Evolutionary conservation across 176 grass and related monocot species (phyloP).

Genomic region (Raddia distichophylla): DNA sequence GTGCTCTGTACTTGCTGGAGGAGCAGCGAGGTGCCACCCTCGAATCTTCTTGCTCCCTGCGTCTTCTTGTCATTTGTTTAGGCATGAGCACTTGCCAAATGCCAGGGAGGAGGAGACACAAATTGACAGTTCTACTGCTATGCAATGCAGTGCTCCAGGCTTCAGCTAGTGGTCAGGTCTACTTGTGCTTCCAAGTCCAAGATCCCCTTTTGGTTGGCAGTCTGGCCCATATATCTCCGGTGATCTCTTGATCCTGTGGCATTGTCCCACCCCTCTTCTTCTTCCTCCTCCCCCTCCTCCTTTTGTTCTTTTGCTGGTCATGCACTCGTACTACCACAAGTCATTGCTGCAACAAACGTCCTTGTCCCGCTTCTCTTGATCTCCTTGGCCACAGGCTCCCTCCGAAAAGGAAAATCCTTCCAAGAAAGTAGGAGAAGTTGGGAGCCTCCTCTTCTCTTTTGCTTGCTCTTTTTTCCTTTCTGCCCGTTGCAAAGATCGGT

Average conservation of each 20-base stretch:
- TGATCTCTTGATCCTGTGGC: background rate
- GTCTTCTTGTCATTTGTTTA: constrained; percentile 35
- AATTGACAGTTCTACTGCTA: background rate
- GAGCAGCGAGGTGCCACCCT: constrained; percentile 39
- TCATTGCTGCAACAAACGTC: constrained; percentile 16
- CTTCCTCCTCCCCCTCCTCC: background rate
- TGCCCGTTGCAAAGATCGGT: background rate
- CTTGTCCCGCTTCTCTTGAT: background rate
- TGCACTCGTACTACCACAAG: background rate
- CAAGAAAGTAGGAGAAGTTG: constrained; percentile 6
- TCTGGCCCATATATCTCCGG: constrained; percentile 5
- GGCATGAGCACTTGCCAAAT: background rate
- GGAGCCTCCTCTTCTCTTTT: background rate
- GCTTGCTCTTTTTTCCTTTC: background rate
- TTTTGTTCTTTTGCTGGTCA: background rate
- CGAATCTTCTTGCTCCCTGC: constrained; percentile 52
- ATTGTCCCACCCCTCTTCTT: background rate
- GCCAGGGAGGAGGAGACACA: background rate
- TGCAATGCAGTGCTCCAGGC: too few species aligned
- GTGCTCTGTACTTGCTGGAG: constrained; percentile 20
- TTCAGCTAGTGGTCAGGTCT: background rate
- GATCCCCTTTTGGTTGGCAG: constrained; percentile 23
- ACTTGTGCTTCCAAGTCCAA: constrained; percentile 14
- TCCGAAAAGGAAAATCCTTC: constrained; percentile 10
- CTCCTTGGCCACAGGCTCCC: background rate